Conservation (phyloP, 2,329 filamentous ascomycete genomes). For the Chrysoporthe puriensis region DNA sequence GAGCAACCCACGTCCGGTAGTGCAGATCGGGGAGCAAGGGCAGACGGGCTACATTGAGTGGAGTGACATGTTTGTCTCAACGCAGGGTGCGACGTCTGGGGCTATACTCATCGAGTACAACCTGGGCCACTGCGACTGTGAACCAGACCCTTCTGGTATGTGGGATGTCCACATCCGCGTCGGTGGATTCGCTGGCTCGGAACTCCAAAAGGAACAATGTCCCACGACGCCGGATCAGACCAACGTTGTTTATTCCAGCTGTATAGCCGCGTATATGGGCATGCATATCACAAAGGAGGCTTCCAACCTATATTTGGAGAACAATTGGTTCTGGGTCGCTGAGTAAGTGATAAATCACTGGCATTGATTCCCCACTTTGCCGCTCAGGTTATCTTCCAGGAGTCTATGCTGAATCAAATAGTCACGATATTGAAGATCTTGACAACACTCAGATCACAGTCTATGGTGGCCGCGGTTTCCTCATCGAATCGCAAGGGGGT, state of each 20-base stretch:
- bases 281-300: conserved; percentile 47
- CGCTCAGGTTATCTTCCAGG: not conserved
- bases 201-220: conserved; percentile 70
- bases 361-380: not conserved
- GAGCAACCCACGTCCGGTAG: conserved; percentile 63
- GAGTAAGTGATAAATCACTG: conserved; percentile 27
- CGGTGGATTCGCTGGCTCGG: conserved; percentile 70
- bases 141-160: conserved; percentile 52
- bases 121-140: conserved; percentile 45
- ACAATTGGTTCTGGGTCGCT: conserved; percentile 55
- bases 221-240: conserved; percentile 51
- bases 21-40: conserved; percentile 63
- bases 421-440: conserved; percentile 55
- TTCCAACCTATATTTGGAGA: conserved; percentile 49
- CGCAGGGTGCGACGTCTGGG: conserved; percentile 67
- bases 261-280: conserved; percentile 44
- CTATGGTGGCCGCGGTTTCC: conserved; percentile 53
- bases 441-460: conserved; percentile 50
- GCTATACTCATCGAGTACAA: conserved; percentile 77
- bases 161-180: conserved; percentile 81
- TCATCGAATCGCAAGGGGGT: conserved; percentile 48
- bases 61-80: conserved; percentile 73
- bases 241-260: conserved; percentile 36
- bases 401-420: not conserved
- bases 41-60: conserved; percentile 70